A percentile compares a stretch with the other conserved stretches of the same genome.
Evolutionary conservation across 176 grass and related monocot genomes (phyloP).

Genomic region (Calamus simplicifolius): DNA sequence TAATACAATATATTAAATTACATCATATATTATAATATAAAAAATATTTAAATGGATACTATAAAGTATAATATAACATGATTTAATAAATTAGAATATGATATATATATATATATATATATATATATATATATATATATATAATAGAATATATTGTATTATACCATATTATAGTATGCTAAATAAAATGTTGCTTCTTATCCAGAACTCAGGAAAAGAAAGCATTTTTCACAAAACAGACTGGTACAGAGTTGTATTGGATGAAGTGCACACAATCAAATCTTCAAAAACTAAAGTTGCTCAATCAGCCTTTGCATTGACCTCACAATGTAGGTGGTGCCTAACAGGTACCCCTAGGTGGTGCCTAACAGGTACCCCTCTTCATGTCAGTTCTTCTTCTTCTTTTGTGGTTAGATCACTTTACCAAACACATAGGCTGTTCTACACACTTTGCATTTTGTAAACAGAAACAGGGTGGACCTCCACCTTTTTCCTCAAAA

Average conservation of each 20-base stretch:
- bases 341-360: constrained; percentile 91
- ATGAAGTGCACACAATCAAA: constrained; percentile 93
- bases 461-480: no score
- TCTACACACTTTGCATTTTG: no score
- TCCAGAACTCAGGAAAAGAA: constrained; percentile 32
- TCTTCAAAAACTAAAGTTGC: constrained; percentile 59
- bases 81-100: no score
- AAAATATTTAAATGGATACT: no score
- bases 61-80: no score
- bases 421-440: background rate
- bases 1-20: no score
- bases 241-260: constrained; percentile 83
- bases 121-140: no score
- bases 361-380: constrained; percentile 91
- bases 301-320: constrained; percentile 64
- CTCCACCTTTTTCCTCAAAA: no score
- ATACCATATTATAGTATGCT: no score
- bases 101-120: background rate
- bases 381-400: constrained; percentile 36
- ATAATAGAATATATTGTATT: no score
- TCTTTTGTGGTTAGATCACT: background rate
- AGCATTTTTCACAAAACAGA: constrained; percentile 69
- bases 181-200: constrained; percentile 3
- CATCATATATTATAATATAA: no score
- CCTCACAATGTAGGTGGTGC: constrained; percentile 80